phyloP scores from a whole-genome alignment of 2,329 filamentous ascomycete species.

The Pseudocercospora macadamiae region DNA sequence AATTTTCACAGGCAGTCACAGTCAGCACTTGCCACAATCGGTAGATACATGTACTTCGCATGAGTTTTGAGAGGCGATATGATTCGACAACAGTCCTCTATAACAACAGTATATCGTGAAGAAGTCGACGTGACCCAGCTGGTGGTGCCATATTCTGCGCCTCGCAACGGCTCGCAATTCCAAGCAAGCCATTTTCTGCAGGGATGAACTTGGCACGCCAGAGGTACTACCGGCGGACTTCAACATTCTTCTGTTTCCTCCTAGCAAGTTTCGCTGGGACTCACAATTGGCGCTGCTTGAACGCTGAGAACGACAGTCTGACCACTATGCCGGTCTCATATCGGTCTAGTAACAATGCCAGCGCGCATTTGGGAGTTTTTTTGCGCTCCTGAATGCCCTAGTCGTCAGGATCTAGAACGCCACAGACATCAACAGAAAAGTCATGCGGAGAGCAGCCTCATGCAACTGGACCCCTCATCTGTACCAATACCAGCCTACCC shows the following conservation, averaged over 20 bases:
- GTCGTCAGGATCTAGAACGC: constrained; percentile 13
- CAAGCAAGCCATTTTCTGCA: background rate
- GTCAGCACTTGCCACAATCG: too few relatives aligned
- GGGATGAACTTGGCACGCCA: constrained; percentile 2
- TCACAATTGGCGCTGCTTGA: constrained; percentile 3
- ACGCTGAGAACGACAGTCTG: constrained; percentile 16
- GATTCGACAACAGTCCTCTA: too few relatives aligned
- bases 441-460: constrained; percentile 3
- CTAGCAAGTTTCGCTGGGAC: constrained; percentile 7
- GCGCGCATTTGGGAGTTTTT: background rate
- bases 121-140: too few relatives aligned
- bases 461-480: constrained; percentile 7
- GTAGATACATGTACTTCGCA: too few relatives aligned
- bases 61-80: too few relatives aligned
- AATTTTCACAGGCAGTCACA: background rate
- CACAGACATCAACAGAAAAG: constrained; percentile 12
- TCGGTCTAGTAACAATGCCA: constrained; percentile 11
- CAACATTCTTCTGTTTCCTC: background rate
- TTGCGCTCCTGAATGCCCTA: background rate
- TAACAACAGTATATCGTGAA: too few relatives aligned
- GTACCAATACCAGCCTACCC: constrained; percentile 4
- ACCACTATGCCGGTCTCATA: constrained; percentile 15
- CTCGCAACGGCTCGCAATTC: too few relatives aligned
- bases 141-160: too few relatives aligned
- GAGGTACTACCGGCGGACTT: too few relatives aligned